phyloP scores from a whole-genome alignment of 305 asterid genomes.

The Stenogyne calaminthoides region DNA sequence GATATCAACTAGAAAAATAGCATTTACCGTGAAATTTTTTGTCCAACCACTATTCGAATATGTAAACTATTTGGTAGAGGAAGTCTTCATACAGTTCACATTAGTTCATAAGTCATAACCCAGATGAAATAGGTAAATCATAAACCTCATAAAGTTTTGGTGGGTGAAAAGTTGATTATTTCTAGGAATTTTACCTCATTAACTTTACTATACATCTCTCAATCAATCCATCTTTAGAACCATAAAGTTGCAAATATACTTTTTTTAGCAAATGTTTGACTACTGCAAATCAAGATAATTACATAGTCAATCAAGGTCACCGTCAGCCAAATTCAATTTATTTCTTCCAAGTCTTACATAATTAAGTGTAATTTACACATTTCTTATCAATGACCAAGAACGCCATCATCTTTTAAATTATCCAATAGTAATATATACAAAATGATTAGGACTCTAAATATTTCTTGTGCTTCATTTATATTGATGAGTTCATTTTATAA shows the following conservation, averaged over 20 bases:
- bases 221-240: not conserved
- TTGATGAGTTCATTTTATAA: not conserved
- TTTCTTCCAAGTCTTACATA: not conserved
- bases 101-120: too few species aligned
- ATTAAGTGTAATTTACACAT: not conserved
- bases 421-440: too few species aligned
- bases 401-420: not conserved
- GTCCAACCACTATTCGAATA: too few species aligned
- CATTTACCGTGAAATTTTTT: too few species aligned
- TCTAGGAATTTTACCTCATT: not conserved
- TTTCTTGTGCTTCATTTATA: not conserved
- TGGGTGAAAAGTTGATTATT: not conserved
- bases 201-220: not conserved
- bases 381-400: not conserved
- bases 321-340: not conserved
- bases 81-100: too few species aligned
- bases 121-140: not conserved
- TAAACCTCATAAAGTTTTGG: not conserved
- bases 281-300: not conserved
- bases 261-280: not conserved
- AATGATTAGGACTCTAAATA: too few species aligned
- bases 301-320: not conserved
- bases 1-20: too few species aligned
- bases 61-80: too few species aligned
- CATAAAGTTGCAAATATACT: not conserved